These are phyloP conservation scores for Linum trigynum DNA, from an alignment of 345 rosid species.

Conservation along the genomic window DNA sequence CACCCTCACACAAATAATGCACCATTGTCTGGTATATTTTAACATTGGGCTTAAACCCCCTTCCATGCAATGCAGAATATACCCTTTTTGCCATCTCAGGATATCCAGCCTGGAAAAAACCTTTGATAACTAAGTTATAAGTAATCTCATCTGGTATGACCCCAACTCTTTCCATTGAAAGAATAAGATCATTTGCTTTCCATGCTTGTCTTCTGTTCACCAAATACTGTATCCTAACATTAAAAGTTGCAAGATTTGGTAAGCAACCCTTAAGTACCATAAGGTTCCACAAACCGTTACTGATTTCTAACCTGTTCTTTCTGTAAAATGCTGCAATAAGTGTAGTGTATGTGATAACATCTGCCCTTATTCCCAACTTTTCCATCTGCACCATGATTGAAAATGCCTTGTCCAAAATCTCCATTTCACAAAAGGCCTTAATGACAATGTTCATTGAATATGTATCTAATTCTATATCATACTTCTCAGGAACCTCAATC, in stretches of 20 bases:
- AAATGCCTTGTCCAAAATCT: conserved; percentile 47
- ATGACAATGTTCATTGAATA: conserved; percentile 50
- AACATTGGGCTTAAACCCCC: conserved; percentile 42
- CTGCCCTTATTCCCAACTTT: conserved; percentile 47
- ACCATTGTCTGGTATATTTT: conserved; percentile 76
- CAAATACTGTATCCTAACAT: conserved; percentile 64
- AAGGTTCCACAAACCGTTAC: conserved; percentile 75
- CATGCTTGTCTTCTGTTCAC: conserved; percentile 50
- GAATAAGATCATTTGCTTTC: conserved; percentile 57
- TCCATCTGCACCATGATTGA: conserved; percentile 47
- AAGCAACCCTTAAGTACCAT: conserved; percentile 64
- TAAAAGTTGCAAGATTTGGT: conserved; percentile 69
- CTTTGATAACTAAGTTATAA: conserved; percentile 75
- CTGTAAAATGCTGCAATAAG: conserved; percentile 62
- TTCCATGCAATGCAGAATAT: conserved; percentile 47
- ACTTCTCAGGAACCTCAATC: conserved; percentile 28
- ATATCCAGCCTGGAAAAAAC: conserved; percentile 53
- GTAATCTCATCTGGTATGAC: conserved; percentile 56
- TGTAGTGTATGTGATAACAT: conserved; percentile 66
- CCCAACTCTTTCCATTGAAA: conserved; percentile 48
- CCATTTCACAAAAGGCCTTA: conserved; percentile 50
- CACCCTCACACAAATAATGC: conserved; percentile 61
- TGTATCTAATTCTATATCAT: conserved; percentile 35
- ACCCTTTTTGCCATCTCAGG: conserved; percentile 73
- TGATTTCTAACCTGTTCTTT: conserved; percentile 37